Percentiles rank a stretch among this genome's conserved stretches.
These are phyloP conservation scores for Coemansia sp. DNA, from an alignment of 192 early-diverging fungal genomes.

Conservation along the genomic window DNA sequence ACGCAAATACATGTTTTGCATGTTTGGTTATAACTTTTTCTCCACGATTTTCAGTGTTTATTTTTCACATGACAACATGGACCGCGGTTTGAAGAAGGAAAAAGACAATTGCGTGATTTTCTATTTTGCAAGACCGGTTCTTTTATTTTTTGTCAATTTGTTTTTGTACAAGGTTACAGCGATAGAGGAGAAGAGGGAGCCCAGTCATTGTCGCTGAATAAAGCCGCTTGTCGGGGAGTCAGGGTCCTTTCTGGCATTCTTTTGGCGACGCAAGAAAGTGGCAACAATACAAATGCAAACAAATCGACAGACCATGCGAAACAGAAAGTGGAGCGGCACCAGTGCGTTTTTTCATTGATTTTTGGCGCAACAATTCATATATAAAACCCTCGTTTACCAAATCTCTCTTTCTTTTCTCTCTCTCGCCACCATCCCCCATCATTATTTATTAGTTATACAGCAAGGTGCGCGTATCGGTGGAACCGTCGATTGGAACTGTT, in stretches of 20 bases:
- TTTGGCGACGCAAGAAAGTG: not conserved
- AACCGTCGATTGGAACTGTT: conserved; percentile 1
- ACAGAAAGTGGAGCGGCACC: not conserved
- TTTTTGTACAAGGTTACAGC: not conserved
- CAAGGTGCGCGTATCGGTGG: not conserved
- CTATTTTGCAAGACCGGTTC: not conserved
- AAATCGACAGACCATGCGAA: not conserved
- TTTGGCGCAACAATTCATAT: not conserved
- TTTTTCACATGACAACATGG: not conserved
- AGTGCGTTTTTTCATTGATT: not conserved
- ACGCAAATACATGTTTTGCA: not conserved
- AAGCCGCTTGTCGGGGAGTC: not conserved
- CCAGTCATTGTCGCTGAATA: not conserved
- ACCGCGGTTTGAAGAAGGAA: not conserved
- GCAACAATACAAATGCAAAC: not conserved
- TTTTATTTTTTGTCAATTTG: not conserved
- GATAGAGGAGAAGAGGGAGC: not conserved
- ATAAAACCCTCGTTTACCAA: not conserved
- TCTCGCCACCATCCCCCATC: conserved; percentile 10
- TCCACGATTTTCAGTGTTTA: not conserved
- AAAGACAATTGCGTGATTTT: not conserved
- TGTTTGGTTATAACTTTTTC: not conserved
- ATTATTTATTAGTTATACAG: conserved; percentile 1
- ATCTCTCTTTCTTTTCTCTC: conserved; percentile 5
- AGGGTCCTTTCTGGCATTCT: conserved; percentile 1